phyloP scores from a whole-genome alignment of 2,329 filamentous ascomycete species.

The Verticillium isaacii region DNA sequence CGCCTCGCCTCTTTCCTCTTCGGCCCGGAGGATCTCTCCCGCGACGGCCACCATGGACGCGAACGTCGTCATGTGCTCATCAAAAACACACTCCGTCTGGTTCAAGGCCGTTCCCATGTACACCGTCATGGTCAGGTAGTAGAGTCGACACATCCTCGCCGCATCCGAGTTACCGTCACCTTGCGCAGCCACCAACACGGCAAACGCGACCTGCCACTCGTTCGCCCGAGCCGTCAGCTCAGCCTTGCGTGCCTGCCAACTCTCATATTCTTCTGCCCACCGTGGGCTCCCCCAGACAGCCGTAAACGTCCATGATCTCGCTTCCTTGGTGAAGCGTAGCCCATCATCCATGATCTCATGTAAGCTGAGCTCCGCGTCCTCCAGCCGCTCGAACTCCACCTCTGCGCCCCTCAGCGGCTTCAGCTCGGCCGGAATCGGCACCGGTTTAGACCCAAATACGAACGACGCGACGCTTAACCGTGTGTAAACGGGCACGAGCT shows the following conservation, averaged over 20 bases:
- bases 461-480: conserved; percentile 35
- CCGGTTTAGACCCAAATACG: conserved; percentile 32
- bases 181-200: conserved; percentile 17
- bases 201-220: conserved; percentile 25
- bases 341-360: conserved; percentile 35
- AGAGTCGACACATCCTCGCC: conserved; percentile 28
- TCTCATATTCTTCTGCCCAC: not conserved
- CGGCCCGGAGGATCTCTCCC: conserved; percentile 4
- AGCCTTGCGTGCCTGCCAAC: not conserved
- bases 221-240: conserved; percentile 7
- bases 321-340: conserved; percentile 28
- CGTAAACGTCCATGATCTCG: conserved; percentile 19
- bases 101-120: conserved; percentile 26
- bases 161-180: conserved; percentile 6
- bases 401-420: conserved; percentile 19
- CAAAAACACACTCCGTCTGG: conserved; percentile 25
- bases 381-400: conserved; percentile 24
- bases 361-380: conserved; percentile 23
- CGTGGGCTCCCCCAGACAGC: not conserved
- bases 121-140: conserved; percentile 27
- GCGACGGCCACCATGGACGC: conserved; percentile 30
- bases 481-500: conserved; percentile 38
- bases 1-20: conserved; percentile 5
- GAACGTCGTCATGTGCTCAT: conserved; percentile 28
- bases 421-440: conserved; percentile 28